Base-by-base conservation (phyloP, 805 yeast species). In the Zygotorulaspora sp. region DNA sequence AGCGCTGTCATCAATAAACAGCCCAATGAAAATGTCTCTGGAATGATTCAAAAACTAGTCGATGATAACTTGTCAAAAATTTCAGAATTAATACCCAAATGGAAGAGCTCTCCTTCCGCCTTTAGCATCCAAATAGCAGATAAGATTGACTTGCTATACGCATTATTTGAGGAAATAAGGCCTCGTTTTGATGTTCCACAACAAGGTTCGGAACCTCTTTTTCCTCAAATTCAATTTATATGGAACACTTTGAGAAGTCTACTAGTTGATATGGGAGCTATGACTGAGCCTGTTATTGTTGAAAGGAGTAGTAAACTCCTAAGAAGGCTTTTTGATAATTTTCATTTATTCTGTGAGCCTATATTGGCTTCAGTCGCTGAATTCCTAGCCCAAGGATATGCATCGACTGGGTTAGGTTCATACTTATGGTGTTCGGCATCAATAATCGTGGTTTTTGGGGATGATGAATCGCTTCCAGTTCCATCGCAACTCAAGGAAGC, bases 361-460 rank as follows among this genome's bases (percentile, higher is more conserved):
- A 67, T 83, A 16, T 65, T 89, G 13, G 74, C 78, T 3, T 69
- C 75, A 10, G 72, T 87, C 25, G 86, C 87, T 1, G 78, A 73
- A 38, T 62, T 80, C 33, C 69, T 88, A 38, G 80, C 76, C 14
- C 70, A 71, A 25, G 92, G 94, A 1, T 89, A 87, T 63, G 71
- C 77, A 30, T 63, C 65, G 18, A 81, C 82, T 14, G 74, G 78
- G 23, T 75, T 66, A 52, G 97, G 96, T 3, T 85, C 95, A 57
- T 88, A 82, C 55, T 64, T 89, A 39, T 89, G 95, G 92, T 90
- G 85, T 10, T 80, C 95, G 2, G 97, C 96, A 6, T 71, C 83
- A 7, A 66, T 88, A 18, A 77, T 84, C 36, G 76, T 84, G 40
- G 90, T 85, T 43, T 89, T 71, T 60, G 77, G 80, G 20, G 70